A percentile compares a stretch with the other conserved stretches of the same genome.
phyloP scores from a whole-genome alignment of 73 alveolate species.

The Durusdinium trenchii region DNA sequence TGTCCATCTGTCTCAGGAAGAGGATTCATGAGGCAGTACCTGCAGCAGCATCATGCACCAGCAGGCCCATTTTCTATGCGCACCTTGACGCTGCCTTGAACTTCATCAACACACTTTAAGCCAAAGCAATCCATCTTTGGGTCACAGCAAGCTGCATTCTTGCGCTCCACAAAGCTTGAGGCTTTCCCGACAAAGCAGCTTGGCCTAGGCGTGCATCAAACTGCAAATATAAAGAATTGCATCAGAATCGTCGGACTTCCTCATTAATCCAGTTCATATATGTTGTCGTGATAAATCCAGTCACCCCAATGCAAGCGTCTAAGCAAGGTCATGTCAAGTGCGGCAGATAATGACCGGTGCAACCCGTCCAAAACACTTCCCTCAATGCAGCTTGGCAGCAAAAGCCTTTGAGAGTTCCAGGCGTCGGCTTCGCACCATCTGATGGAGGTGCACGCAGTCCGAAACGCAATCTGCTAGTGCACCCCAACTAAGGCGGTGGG shows the following conservation, averaged over 20 bases:
- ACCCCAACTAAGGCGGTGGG: too few species aligned
- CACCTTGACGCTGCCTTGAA: not conserved
- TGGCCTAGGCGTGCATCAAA: conserved; percentile 34
- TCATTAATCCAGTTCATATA: too few species aligned
- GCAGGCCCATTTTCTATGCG: not conserved
- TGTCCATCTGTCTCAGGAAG: conserved; percentile 65
- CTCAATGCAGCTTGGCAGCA: not conserved
- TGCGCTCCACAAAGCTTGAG: conserved; percentile 85
- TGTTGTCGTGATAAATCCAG: too few species aligned
- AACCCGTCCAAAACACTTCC: not conserved
- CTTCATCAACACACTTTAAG: not conserved
- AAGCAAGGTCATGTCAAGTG: too few species aligned
- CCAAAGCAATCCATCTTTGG: not conserved
- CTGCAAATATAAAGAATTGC: too few species aligned
- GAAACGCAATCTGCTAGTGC: too few species aligned
- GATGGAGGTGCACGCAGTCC: too few species aligned
- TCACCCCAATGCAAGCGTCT: too few species aligned
- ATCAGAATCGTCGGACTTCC: too few species aligned
- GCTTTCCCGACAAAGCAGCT: conserved; percentile 57
- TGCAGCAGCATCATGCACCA: not conserved
- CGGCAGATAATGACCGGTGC: too few species aligned
- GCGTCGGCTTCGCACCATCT: conserved; percentile 74
- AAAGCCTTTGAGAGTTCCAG: conserved; percentile 72
- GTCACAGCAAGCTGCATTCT: conserved; percentile 64
- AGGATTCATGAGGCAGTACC: conserved; percentile 95